A percentile compares a stretch with the other conserved stretches of the same genome.
Conservation (phyloP, 2,329 filamentous ascomycete genomes). For the Exophiala xenobiotica region DNA sequence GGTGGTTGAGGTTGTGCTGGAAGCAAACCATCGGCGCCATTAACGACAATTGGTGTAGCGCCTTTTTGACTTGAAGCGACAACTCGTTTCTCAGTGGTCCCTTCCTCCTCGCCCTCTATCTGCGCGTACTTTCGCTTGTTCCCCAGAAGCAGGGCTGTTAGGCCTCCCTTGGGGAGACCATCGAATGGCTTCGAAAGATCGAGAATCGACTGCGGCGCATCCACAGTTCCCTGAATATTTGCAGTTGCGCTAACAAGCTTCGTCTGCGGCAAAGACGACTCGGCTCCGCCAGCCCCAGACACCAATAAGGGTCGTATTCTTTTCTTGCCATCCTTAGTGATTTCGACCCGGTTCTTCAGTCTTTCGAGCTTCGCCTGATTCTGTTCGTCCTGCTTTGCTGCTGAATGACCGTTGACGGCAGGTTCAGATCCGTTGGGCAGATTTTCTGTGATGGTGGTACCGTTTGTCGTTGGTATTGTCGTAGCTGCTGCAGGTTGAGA, state of each 20-base stretch:
- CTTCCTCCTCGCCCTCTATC: conserved; percentile 74
- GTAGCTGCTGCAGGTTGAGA: conserved; percentile 42
- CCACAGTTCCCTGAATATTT: conserved; percentile 36
- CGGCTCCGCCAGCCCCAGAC: conserved; percentile 80
- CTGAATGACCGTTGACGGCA: conserved; percentile 29
- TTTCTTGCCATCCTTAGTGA: conserved; percentile 97
- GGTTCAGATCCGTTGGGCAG: conserved; percentile 39
- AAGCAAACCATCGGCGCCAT: conserved; percentile 74
- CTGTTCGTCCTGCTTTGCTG: conserved; percentile 48
- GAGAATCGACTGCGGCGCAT: conserved; percentile 72
- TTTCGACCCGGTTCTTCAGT: conserved; percentile 86
- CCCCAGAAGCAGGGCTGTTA: conserved; percentile 80
- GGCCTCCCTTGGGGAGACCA: conserved; percentile 83
- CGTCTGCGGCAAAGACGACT: conserved; percentile 84
- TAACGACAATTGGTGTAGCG: conserved; percentile 71
- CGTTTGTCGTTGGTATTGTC: conserved; percentile 42
- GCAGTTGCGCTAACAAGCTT: conserved; percentile 77
- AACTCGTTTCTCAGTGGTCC: conserved; percentile 59
- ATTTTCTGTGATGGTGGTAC: conserved; percentile 38
- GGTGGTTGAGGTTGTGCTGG: conserved; percentile 66
- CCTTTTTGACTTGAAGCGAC: conserved; percentile 62
- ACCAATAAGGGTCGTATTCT: conserved; percentile 88
- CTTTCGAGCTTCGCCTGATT: conserved; percentile 62
- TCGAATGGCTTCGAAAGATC: conserved; percentile 94
- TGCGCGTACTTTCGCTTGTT: conserved; percentile 84